These are phyloP conservation scores for Wickerhamiella kazuoi DNA, from an alignment of 805 yeast genomes.

Conservation along the genomic window DNA sequence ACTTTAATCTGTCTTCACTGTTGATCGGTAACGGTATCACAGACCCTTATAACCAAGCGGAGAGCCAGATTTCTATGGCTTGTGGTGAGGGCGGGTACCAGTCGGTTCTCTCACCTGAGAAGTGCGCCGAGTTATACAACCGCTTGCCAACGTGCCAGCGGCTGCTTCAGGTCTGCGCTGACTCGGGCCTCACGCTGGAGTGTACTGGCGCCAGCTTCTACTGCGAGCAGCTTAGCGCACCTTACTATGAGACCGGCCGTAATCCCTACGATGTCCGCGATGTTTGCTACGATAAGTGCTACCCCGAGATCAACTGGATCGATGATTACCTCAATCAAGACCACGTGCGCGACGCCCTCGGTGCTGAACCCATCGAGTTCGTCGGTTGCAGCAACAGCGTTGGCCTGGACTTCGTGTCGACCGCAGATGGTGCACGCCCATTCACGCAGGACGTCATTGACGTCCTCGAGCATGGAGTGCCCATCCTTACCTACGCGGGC, in stretches of 20 bases:
- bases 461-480: constrained; percentile 47
- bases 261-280: constrained; percentile 77
- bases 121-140: constrained; percentile 50
- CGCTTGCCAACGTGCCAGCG: constrained; percentile 56
- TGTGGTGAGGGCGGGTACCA: constrained; percentile 83
- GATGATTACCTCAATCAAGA: constrained; percentile 59
- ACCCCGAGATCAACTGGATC: constrained; percentile 51
- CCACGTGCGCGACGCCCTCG: constrained; percentile 57
- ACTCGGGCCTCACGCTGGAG: constrained; percentile 48
- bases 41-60: constrained; percentile 65
- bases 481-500: constrained; percentile 84
- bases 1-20: constrained; percentile 54
- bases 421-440: constrained; percentile 56
- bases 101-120: constrained; percentile 55
- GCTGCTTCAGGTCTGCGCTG: constrained; percentile 58
- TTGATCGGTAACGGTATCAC: constrained; percentile 85
- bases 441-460: constrained; percentile 39
- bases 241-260: constrained; percentile 62
- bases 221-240: constrained; percentile 53
- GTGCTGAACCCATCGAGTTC: constrained; percentile 65
- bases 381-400: constrained; percentile 64
- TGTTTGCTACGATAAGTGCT: constrained; percentile 47
- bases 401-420: constrained; percentile 50
- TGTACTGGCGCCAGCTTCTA: constrained; percentile 89
- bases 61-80: constrained; percentile 79